Base-by-base conservation (phyloP, 2,329 filamentous ascomycete genomes). In the Talaromyces marneffei region DNA sequence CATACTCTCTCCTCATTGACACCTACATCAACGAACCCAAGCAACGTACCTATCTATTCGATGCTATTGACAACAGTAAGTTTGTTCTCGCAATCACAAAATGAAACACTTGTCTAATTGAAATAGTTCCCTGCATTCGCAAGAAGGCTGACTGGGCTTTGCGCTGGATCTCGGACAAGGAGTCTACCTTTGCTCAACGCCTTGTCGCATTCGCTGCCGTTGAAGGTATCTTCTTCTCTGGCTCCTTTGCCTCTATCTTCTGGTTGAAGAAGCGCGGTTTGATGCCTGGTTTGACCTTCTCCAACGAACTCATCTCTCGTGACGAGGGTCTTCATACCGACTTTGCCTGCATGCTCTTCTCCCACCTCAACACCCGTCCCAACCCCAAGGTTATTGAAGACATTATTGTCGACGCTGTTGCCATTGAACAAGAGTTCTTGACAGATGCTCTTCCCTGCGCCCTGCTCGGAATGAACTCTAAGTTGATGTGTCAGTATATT, bases 221-320 rank as follows among this genome's bases (percentile, higher is more conserved):
- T 59, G 94, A 99, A 82, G 94, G 94, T 75, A 99, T 99, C 82
- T 99, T 99, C 88, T 99, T 99, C 87, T 94, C 89, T 70, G 94
- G 94, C 66, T 96, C 94, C 25, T 99, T 99, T 72, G 94, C 94
- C 3, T 95, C 94, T 68, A 97, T 99, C 81, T 99, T 99, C 85
- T 99, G 94, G 94, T 84, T 99, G 74, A 99, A 97, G 90, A 99
- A 99, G 88, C 94, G 95, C 77, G 94, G 94, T 69, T 87, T 99
- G 68, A 99, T 99, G 94, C 90, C 94, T 53, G 94, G 94, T 70
- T 85, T 99, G 65, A 97, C 94, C 69, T 99, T 99, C 83, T 97
- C 94, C 76, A 99, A 99, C 83, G 94, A 99, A 83, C 89, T 99
- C 73, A 99, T 99, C 82, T 99, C 94, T 65, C 93, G 94, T 82